A percentile compares a stretch with the other conserved stretches of the same genome.
phyloP scores from a whole-genome alignment of 768 basidiomycete species.

The Amanita inopinata region DNA sequence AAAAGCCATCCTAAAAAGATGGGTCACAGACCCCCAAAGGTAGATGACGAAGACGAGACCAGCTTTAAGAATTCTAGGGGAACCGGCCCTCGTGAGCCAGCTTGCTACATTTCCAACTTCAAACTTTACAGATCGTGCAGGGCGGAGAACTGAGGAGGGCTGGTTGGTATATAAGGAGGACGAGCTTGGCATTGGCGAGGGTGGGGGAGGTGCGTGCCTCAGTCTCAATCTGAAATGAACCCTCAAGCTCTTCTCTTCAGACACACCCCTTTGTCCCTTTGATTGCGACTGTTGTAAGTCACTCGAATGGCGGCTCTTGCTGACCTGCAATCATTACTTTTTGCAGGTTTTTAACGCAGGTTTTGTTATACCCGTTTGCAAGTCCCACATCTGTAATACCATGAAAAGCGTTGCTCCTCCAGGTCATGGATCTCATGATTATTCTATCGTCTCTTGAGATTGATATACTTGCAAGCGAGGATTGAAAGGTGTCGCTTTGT shows the following conservation, averaged over 20 bases:
- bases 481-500: too few species aligned
- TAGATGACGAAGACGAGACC: conserved; percentile 29
- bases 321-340: too few species aligned
- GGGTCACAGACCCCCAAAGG: conserved; percentile 16
- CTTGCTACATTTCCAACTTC: conserved; percentile 2
- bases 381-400: too few species aligned
- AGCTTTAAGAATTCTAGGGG: conserved; percentile 73
- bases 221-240: conserved; percentile 9
- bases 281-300: conserved; percentile 81
- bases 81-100: conserved; percentile 49
- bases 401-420: too few species aligned
- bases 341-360: conserved; percentile 16
- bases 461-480: too few species aligned
- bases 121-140: conserved; percentile 27
- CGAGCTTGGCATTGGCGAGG: conserved; percentile 60
- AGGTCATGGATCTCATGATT: too few species aligned
- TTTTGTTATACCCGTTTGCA: neutral
- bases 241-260: conserved; percentile 30
- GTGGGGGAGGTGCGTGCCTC: conserved; percentile 57
- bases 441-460: too few species aligned
- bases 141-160: conserved; percentile 73
- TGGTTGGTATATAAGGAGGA: conserved; percentile 74
- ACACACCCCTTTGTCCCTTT: conserved; percentile 79
- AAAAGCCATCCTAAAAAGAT: conserved; percentile 5
- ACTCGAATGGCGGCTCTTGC: too few species aligned